A percentile compares a stretch with the other conserved stretches of the same genome.
Conservation (phyloP, 2,329 filamentous ascomycete species). For the Aspergillus oerlinghausenensis region DNA sequence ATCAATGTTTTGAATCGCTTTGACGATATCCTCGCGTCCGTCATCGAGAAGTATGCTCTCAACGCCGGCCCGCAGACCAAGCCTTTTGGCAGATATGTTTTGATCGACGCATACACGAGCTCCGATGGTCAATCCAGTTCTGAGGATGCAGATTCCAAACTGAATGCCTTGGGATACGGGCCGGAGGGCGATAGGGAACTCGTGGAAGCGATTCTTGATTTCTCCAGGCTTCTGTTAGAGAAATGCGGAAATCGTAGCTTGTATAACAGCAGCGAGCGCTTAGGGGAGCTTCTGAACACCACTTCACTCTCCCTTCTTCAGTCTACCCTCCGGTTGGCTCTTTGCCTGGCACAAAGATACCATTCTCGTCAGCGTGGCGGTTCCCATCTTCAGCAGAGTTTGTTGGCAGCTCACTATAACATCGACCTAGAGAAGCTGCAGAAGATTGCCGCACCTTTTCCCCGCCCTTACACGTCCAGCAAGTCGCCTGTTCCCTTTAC, state of each 20-base stretch:
- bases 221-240: slow-evolving; percentile 82
- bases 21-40: slow-evolving; percentile 77
- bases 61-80: slow-evolving; percentile 73
- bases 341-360: slow-evolving; percentile 87
- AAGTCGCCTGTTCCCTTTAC: slow-evolving; percentile 49
- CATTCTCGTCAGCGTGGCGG: slow-evolving; percentile 77
- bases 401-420: slow-evolving; percentile 79
- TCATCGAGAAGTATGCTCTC: slow-evolving; percentile 75
- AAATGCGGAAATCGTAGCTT: slow-evolving; percentile 96
- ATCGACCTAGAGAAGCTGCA: slow-evolving; percentile 73
- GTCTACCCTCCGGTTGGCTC: slow-evolving; percentile 71
- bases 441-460: slow-evolving; percentile 76
- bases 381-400: slow-evolving; percentile 63
- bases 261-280: slow-evolving; percentile 85
- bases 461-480: slow-evolving; percentile 59
- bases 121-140: slow-evolving; percentile 54
- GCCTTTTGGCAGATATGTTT: slow-evolving; percentile 56
- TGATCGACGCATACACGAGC: slow-evolving; percentile 49
- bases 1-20: slow-evolving; percentile 91
- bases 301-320: slow-evolving; percentile 76
- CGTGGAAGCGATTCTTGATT: slow-evolving; percentile 73
- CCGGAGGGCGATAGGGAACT: slow-evolving; percentile 75
- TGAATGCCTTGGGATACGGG: slow-evolving; percentile 60
- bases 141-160: slow-evolving; percentile 50
- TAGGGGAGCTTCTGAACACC: slow-evolving; percentile 85